phyloP scores from a whole-genome alignment of 495 filamentous ascomycete species.

The Melanomma pulvis-pyrius region DNA sequence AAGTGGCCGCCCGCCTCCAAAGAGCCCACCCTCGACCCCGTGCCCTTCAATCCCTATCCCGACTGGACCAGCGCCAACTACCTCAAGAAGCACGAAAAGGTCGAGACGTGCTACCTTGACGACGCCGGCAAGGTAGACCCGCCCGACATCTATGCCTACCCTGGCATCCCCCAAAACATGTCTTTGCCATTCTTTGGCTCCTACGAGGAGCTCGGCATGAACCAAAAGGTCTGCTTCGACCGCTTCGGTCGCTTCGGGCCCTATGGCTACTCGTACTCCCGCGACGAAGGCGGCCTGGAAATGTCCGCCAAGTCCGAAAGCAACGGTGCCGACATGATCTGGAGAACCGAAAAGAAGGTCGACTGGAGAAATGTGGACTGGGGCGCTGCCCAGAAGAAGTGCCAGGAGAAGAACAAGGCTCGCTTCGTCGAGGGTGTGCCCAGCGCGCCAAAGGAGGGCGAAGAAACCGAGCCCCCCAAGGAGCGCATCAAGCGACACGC shows the following conservation, averaged over 20 bases:
- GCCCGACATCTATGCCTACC: constrained; percentile 49
- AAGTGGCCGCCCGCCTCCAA: constrained; percentile 18
- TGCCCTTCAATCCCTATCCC: constrained; percentile 47
- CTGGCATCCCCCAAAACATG: constrained; percentile 48
- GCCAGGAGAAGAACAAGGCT: constrained; percentile 48
- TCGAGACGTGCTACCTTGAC: constrained; percentile 48
- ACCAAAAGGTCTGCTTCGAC: constrained; percentile 48
- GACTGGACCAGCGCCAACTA: constrained; percentile 41
- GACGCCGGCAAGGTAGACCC: constrained; percentile 36
- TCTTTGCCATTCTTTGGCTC: constrained; percentile 45
- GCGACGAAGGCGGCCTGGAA: constrained; percentile 43
- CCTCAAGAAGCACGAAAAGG: constrained; percentile 36
- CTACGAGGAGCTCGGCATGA: constrained; percentile 44
- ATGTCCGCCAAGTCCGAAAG: constrained; percentile 42
- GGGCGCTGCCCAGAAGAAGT: constrained; percentile 44
- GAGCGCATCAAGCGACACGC: constrained; percentile 44
- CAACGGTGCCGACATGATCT: constrained; percentile 44
- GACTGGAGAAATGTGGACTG: constrained; percentile 46
- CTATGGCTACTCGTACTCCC: constrained; percentile 49
- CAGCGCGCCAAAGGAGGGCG: constrained; percentile 5
- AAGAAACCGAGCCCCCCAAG: constrained; percentile 33
- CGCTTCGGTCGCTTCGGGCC: constrained; percentile 47
- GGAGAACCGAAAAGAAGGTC: constrained; percentile 38
- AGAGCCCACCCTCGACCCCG: constrained; percentile 43
- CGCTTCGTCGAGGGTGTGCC: constrained; percentile 40